Conservation (phyloP, 495 filamentous ascomycete genomes). For the Polyplosphaeria fusca region DNA sequence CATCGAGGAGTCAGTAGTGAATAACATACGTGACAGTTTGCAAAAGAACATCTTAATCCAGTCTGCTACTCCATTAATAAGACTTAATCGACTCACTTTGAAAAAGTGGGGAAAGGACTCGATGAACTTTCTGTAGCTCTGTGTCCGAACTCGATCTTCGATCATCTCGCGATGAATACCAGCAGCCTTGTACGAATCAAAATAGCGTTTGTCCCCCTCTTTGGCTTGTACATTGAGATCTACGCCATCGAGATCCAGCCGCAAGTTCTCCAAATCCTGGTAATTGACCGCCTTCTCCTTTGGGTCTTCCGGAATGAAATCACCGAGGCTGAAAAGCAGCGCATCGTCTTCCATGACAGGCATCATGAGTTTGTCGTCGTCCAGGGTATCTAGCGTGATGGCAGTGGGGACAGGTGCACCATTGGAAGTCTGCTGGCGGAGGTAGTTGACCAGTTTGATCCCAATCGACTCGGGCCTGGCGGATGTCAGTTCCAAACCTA, state of each 20-base stretch:
- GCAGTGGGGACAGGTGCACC: background rate
- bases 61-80: too few species aligned
- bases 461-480: slow-evolving; percentile 9
- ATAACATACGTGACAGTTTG: too few species aligned
- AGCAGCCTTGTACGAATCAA: slow-evolving; percentile 38
- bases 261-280: slow-evolving; percentile 13
- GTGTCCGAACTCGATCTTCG: slow-evolving; percentile 66
- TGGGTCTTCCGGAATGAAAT: slow-evolving; percentile 18
- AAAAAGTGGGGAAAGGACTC: slow-evolving; percentile 86
- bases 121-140: slow-evolving; percentile 67
- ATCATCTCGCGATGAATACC: slow-evolving; percentile 93
- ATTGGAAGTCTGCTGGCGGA: slow-evolving; percentile 6
- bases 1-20: too few species aligned
- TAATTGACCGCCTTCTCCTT: slow-evolving; percentile 6
- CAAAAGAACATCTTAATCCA: too few species aligned
- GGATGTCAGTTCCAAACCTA: background rate
- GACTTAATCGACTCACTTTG: too few species aligned
- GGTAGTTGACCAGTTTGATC: slow-evolving; percentile 27
- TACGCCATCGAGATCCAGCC: background rate
- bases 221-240: background rate
- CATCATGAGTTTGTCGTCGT: slow-evolving; percentile 17
- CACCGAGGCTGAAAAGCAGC: slow-evolving; percentile 19
- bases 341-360: slow-evolving; percentile 15
- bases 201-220: slow-evolving; percentile 22
- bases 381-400: slow-evolving; percentile 1